A percentile compares a stretch with the other conserved stretches of the same genome.
Conservation (phyloP, 164 flowering plant genomes). For the Magnolia officinalis region DNA sequence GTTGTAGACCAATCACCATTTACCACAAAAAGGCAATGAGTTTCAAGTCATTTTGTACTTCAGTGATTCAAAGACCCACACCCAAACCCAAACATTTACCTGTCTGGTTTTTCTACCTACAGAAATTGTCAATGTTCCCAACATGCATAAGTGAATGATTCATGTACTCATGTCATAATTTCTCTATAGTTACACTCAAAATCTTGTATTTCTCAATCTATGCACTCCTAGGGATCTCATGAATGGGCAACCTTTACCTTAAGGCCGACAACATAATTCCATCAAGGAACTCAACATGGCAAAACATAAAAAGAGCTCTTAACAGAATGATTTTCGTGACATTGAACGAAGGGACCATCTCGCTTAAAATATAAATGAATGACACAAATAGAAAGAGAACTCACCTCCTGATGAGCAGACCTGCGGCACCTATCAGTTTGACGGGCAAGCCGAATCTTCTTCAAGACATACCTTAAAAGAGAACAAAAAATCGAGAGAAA, state of each 20-base stretch:
- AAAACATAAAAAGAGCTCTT: no score
- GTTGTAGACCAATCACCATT: background rate
- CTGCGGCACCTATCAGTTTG: conserved; percentile 90
- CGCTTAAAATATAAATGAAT: no score
- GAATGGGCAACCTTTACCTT: no score
- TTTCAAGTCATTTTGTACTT: background rate
- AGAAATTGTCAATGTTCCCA: background rate
- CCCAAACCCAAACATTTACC: background rate
- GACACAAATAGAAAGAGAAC: background rate
- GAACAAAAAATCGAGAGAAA: conserved; percentile 1
- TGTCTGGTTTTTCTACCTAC: background rate
- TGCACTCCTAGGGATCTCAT: no score
- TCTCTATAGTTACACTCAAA: no score
- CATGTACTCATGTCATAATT: no score
- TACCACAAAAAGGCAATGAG: background rate
- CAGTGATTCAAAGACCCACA: background rate
- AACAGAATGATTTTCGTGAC: no score
- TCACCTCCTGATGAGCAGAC: conserved; percentile 96
- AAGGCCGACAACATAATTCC: no score
- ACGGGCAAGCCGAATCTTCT: conserved; percentile 99
- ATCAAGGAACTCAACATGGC: no score
- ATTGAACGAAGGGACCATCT: background rate
- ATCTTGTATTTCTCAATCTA: no score
- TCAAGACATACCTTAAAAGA: conserved; percentile 75
- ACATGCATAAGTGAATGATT: background rate